Evolutionary conservation across 2,329 filamentous ascomycete species (phyloP).

Genomic region (Alternaria atra): DNA sequence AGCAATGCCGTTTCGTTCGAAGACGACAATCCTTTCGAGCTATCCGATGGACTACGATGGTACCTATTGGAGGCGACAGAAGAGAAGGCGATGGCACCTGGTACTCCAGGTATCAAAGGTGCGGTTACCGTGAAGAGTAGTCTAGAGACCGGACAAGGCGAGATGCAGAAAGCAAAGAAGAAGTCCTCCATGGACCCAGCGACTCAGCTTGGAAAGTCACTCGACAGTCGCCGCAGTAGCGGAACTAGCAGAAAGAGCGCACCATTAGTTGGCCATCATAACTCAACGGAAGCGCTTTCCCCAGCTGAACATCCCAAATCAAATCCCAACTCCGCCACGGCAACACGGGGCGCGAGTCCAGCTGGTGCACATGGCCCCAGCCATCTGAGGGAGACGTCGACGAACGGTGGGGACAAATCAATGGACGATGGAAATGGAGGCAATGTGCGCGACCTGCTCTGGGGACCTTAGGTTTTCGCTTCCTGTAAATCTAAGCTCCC

Average conservation of each 20-base stretch:
- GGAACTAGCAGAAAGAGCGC: slow-evolving; percentile 81
- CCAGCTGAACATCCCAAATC: slow-evolving; percentile 35
- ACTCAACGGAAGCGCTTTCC: slow-evolving; percentile 39
- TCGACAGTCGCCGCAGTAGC: slow-evolving; percentile 91
- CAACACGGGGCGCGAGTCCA: slow-evolving; percentile 46
- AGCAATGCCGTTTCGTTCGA: slow-evolving; percentile 68
- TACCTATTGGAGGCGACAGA: slow-evolving; percentile 93
- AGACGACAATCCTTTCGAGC: slow-evolving; percentile 95
- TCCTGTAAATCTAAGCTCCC: slow-evolving; percentile 46
- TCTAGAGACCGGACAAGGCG: slow-evolving; percentile 85
- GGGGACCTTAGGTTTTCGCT: slow-evolving; percentile 52
- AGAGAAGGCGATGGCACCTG: slow-evolving; percentile 86
- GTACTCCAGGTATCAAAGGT: slow-evolving; percentile 83
- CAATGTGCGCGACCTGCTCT: slow-evolving; percentile 57
- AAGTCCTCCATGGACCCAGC: slow-evolving; percentile 57
- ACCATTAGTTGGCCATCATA: slow-evolving; percentile 46
- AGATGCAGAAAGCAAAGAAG: slow-evolving; percentile 57
- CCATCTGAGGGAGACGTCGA: slow-evolving; percentile 45
- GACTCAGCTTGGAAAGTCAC: slow-evolving; percentile 75
- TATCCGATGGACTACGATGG: slow-evolving; percentile 94
- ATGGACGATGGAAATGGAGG: slow-evolving; percentile 44
- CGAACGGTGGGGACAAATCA: slow-evolving; percentile 32
- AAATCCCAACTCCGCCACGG: slow-evolving; percentile 39
- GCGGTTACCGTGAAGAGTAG: slow-evolving; percentile 92
- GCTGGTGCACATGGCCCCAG: slow-evolving; percentile 44